Evolutionary conservation across 2,329 filamentous ascomycete genomes (phyloP), one percentile per base, ranked within the genome.

Genomic region (Venturia carpophila): DNA sequence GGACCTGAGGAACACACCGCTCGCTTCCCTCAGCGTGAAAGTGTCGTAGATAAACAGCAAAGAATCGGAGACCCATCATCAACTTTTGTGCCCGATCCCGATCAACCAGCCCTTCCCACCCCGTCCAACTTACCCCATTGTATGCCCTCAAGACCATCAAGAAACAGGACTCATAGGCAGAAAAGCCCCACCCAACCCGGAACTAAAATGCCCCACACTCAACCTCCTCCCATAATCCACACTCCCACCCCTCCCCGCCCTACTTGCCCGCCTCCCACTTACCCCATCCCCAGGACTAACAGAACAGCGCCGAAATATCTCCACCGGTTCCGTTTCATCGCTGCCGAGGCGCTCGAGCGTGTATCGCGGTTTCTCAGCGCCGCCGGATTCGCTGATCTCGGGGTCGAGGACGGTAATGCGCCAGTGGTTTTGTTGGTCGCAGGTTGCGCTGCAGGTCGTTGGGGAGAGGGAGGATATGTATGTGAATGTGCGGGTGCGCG

Each of bases 401-500:
- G 61, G 52, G 7, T n/a, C 52, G 21, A 63, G 42, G 27, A 49
- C 39, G 37, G 42, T 64, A 49, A 64, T 64, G 45, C 63, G 63
- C 63, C 63, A 64, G 34, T 24, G n/a, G 19, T 64, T 34, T 39
- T 58, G 42, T 9, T 64, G 37, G 34, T 56, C 47, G 47, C 47
- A 56, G 30, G 30, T 56, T 58, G 63, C 63, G 52, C n/a, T n/a
- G 24, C 63, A 64, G 63, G 21, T 43, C 34, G 42, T 56, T 15
- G 47, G 37, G 7, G 43, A 42, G 17, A 64, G 27, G 37, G 30
- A n/a, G 30, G 49, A 64, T 27, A 24, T n/a, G 49, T 56, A 58
- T 17, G 63, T 64, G 49, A 64, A 64, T 47, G 63, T 56, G 17
- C 52, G 34, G n/a, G 63, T 64, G 34, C 63, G 63, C 15, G 63